Evolutionary conservation across 768 basidiomycete species (phyloP), one percentile per base, ranked within the genome.

Genomic region (Royoungia palumana): DNA sequence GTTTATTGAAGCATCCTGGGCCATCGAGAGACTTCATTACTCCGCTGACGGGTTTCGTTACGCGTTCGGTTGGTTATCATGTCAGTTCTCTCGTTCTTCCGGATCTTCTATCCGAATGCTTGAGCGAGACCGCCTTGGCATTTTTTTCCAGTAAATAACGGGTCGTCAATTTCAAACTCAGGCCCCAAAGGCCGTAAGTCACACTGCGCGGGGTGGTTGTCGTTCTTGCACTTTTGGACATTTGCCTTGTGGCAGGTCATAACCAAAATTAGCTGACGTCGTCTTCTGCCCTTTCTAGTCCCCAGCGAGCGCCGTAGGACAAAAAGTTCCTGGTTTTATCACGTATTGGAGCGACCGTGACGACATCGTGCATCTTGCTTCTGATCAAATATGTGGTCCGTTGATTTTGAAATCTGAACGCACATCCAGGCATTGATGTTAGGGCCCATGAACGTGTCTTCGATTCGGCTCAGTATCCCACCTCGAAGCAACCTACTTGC

Each of bases 31-130:
- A 30, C 36, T 9, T 14, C 22, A 42, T 27, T 32, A 28, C 38
- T 51, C 45, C 43, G 54, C 50, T 57, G 45, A 52, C 54, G 45
- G 44, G 36, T 46, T 43, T 44, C 44, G 28, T 50, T 55, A 41
- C 30, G 52, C 37, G 39, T 30, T 35, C 16, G 14, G 25, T 43
- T n/a, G 37, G 24, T 19, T 5, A 37, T 32, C n/a, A 44, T 19
- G 38, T 51, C 58, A 49, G 35, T 39, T 30, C 37, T 14, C 35
- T 22, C 39, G 30, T 6, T 32, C 14, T 32, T 32, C 32, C 6
- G 14, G 5, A 16, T 32, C 5, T 12, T 28, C 11, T 28, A 12
- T 12, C 11, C 28, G 28, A 28, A 44, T 44, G 38, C 39, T 56
- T 35, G 46, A 41, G 37, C 14, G 2, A 39, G 53, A 41, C 2